A percentile compares a stretch with the other conserved stretches of the same genome.
Conservation (phyloP, 305 asterid genomes). For the Solanum hybrid region DNA sequence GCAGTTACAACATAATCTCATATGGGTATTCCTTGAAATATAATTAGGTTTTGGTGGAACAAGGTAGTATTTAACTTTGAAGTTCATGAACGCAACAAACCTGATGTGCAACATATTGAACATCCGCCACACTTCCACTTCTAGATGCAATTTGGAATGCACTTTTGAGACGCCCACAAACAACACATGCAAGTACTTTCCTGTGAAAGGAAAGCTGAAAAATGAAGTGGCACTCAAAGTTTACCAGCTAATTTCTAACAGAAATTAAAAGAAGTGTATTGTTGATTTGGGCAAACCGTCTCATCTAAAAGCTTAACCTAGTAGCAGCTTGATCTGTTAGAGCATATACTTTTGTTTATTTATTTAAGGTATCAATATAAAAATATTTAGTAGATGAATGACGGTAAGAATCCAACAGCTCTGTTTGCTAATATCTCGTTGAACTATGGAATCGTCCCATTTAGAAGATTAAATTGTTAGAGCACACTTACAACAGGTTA, state of each 20-base stretch:
- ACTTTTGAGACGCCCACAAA: slow-evolving; percentile 95
- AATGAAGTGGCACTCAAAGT: slow-evolving; percentile 10
- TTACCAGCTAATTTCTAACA: slow-evolving; percentile 5
- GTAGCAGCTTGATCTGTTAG: background rate
- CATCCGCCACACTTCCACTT: slow-evolving; percentile 99
- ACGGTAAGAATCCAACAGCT: background rate
- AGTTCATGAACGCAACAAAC: slow-evolving; percentile 26
- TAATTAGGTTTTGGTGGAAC: background rate
- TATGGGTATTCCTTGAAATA: background rate
- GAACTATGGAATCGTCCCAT: background rate
- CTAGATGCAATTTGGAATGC: slow-evolving; percentile 97
- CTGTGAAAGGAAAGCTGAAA: slow-evolving; percentile 36
- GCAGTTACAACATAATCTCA: background rate
- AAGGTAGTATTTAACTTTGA: background rate
- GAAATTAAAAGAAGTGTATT: background rate
- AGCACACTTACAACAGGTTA: background rate
- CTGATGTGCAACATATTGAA: slow-evolving; percentile 99
- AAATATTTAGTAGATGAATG: background rate
- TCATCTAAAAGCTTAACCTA: background rate
- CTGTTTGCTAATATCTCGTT: background rate
- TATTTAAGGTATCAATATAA: background rate
- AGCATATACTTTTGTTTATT: background rate
- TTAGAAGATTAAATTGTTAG: background rate
- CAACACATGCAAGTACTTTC: slow-evolving; percentile 98
- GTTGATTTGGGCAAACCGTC: background rate